phyloP scores from a whole-genome alignment of 352 stramenopile genomes.

The Elongisporangium undulatum region DNA sequence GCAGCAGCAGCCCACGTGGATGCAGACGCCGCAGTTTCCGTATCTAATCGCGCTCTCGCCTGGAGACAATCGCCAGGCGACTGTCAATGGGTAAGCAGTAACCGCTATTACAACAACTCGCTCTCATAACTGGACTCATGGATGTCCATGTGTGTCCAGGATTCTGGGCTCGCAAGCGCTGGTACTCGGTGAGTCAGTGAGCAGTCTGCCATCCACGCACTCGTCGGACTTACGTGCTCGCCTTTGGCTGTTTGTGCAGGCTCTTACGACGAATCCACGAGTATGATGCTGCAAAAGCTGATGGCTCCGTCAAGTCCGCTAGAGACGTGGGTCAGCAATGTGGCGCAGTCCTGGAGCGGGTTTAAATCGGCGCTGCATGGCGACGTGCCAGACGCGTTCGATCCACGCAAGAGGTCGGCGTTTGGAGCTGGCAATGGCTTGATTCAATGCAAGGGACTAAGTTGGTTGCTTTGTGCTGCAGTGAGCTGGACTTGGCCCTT shows the following conservation, averaged over 20 bases:
- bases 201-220: background rate
- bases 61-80: constrained; percentile 39
- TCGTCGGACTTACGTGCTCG: background rate
- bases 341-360: constrained; percentile 32
- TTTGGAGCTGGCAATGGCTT: background rate
- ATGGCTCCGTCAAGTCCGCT: constrained; percentile 14
- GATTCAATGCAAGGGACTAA: background rate
- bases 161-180: constrained; percentile 9
- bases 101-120: background rate
- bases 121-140: background rate
- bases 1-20: constrained; percentile 22
- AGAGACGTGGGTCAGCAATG: constrained; percentile 15
- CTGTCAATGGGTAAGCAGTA: constrained; percentile 21
- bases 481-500: constrained; percentile 3
- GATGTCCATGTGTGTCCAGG: constrained; percentile 11
- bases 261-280: constrained; percentile 28
- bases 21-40: constrained; percentile 57
- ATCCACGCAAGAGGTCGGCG: constrained; percentile 18
- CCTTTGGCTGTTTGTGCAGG: constrained; percentile 5
- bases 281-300: constrained; percentile 25
- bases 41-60: constrained; percentile 56
- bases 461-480: background rate
- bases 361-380: constrained; percentile 38
- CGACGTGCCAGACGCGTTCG: constrained; percentile 37
- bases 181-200: constrained; percentile 6